Base-by-base conservation (phyloP, 2,329 filamentous ascomycete species). In the Anthostomella pinea region DNA sequence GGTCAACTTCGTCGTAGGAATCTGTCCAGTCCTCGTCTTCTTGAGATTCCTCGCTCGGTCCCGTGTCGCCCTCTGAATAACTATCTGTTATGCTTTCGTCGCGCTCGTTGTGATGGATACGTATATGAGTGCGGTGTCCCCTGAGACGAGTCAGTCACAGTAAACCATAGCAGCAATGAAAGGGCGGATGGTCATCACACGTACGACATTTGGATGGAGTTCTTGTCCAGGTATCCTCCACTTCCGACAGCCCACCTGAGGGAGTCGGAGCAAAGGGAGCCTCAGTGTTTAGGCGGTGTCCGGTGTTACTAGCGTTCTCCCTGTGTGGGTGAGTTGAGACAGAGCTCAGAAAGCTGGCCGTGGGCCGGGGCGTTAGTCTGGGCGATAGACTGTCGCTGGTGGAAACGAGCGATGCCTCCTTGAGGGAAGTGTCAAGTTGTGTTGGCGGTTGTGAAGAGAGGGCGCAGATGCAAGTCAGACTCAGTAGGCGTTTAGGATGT, bases 1-100 rank as follows among this genome's bases (percentile, higher is more conserved):
- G 77, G 3, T 75, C 70, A 45, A 79, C 52, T 22, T 75, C 74
- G 54, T 70, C 71, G 45, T 67, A n/a, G n/a, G n/a, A n/a, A n/a
- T n/a, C 39, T 22, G 41, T 25, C 5, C 33, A 28, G 22, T 37
- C 31, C 19, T 47, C 24, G n/a, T 38, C 24, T n/a, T 49, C 28
- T 27, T 39, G 25, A n/a, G 18, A 10, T n/a, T 35, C 16, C 14
- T 41, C 35, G 20, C 27, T 30, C 7, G 27, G 16, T 8, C n/a
- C n/a, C n/a, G n/a, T n/a, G n/a, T 30, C 27, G 27, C 17, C 27
- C 16, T 30, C 27, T 6, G 27, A 30, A n/a, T 16, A 30, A 30
- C 14, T 30, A 19, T 16, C 13, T 17, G 27, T 30, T 19, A 10
- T 6, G 27, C 9, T n/a, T 10, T 17, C 25, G n/a, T n/a, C n/a